Evolutionary conservation across 2,329 filamentous ascomycete genomes (phyloP).

Genomic region (Aspergillus pseudoterreus): DNA sequence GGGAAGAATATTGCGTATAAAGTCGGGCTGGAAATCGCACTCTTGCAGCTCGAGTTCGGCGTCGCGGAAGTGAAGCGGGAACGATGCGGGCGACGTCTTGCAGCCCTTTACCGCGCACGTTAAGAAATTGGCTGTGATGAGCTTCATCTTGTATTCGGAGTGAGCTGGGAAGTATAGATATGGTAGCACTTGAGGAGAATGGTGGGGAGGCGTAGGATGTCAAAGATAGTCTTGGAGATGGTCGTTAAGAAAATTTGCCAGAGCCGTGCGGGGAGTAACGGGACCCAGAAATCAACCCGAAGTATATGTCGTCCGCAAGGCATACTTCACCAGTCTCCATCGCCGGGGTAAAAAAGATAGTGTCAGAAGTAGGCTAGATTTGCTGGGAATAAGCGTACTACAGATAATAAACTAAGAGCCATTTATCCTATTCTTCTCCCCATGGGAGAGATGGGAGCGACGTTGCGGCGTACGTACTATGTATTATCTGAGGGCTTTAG

Average conservation of each 20-base stretch:
- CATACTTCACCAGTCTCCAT: neutral
- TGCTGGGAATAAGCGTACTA: no score
- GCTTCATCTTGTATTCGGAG: constrained; percentile 64
- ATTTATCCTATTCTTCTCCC: no score
- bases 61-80: constrained; percentile 88
- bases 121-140: constrained; percentile 93
- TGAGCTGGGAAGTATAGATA: no score
- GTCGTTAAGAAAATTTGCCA: neutral
- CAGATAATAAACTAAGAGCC: no score
- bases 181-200: neutral
- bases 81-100: constrained; percentile 74
- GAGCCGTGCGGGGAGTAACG: no score
- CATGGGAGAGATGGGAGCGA: no score
- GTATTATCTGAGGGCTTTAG: no score
- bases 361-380: no score
- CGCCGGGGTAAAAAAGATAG: neutral
- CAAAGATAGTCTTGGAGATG: neutral
- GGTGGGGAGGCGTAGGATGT: neutral
- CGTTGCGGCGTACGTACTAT: no score
- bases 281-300: neutral
- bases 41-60: constrained; percentile 85
- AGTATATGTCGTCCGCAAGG: neutral
- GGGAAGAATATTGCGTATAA: constrained; percentile 80
- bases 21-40: constrained; percentile 72
- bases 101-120: constrained; percentile 95